Evolutionary conservation across 2,329 filamentous ascomycete species (phyloP), one percentile per base, ranked within the genome.

Genomic region (Drechslera avenae): DNA sequence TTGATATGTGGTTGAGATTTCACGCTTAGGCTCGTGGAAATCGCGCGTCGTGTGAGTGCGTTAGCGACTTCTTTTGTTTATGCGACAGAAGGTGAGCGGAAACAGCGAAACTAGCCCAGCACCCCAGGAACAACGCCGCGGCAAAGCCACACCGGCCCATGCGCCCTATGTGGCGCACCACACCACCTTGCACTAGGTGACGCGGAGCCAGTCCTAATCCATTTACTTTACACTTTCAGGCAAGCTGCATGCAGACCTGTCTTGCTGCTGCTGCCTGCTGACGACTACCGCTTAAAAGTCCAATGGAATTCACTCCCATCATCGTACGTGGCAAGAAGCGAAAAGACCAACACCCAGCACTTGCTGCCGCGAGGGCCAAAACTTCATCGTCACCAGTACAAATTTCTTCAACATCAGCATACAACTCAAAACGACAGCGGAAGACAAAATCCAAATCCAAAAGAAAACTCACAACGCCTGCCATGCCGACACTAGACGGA

Each of bases 271-370:
- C 59, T 71, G 66, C 66, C 67, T 69, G 51, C 48, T 47, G 39
- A 32, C 39, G 51, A 46, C 39, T 19, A 23, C 39, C 28, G 46
- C 43, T 53, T 54, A 59, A 59, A 57, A 37, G 37, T 17, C 37
- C 42, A 57, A 71, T 72, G 69, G 60, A 67, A 21, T 61, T 71
- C 34, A 73, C 71, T 21, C 69, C 69, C 40, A 50, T 73, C 34
- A 59, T 59, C 32, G 63, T 73, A 40, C 62, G 71, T 41, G 71
- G 71, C 30, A 71, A 62, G 46, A 71, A 68, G 56, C 59, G 65
- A 36, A 69, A 64, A 28, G 37, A 54, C 21, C 16, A 33, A 42
- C 49, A 47, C n/a, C 33, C 49, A 31, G 49, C 36, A 26, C 19
- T 35, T 41, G 36, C 45, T 13, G 21, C 45, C 17, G 30, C 43